Percentiles rank a stretch among this genome's conserved stretches.
Evolutionary conservation across 1,139 yeast species (phyloP).

Genomic region (Oligophagozyma castellii): DNA sequence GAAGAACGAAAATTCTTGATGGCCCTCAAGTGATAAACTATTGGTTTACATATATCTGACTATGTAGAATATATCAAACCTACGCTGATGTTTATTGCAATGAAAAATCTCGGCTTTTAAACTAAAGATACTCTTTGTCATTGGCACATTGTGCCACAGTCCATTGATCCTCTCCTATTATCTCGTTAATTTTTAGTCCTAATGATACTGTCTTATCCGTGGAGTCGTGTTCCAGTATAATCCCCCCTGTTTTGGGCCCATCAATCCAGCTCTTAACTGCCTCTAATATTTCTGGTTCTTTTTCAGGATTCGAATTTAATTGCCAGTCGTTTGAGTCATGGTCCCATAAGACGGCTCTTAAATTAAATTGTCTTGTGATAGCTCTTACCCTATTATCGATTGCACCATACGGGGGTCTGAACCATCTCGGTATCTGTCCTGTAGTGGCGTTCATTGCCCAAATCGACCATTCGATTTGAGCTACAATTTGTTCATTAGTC

Average conservation of each 20-base stretch:
- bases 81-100: background rate
- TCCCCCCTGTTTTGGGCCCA: constrained; percentile 36
- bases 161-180: constrained; percentile 43
- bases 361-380: constrained; percentile 74
- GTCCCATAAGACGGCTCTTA: constrained; percentile 89
- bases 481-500: constrained; percentile 65
- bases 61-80: background rate
- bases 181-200: constrained; percentile 42
- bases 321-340: constrained; percentile 89
- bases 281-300: constrained; percentile 36
- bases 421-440: constrained; percentile 80
- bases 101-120: constrained; percentile 5
- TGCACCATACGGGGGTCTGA: constrained; percentile 94
- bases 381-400: constrained; percentile 74
- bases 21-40: constrained; percentile 34
- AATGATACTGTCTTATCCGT: constrained; percentile 51
- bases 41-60: background rate
- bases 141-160: constrained; percentile 80
- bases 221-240: constrained; percentile 80
- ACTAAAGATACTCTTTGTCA: constrained; percentile 32
- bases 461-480: constrained; percentile 87
- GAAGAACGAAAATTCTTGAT: constrained; percentile 61
- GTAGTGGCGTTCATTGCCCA: constrained; percentile 98
- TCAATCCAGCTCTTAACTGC: constrained; percentile 44
- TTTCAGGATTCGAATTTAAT: constrained; percentile 31